phyloP scores from a whole-genome alignment of 352 stramenopile genomes.

The Globisporangium apiculatum region DNA sequence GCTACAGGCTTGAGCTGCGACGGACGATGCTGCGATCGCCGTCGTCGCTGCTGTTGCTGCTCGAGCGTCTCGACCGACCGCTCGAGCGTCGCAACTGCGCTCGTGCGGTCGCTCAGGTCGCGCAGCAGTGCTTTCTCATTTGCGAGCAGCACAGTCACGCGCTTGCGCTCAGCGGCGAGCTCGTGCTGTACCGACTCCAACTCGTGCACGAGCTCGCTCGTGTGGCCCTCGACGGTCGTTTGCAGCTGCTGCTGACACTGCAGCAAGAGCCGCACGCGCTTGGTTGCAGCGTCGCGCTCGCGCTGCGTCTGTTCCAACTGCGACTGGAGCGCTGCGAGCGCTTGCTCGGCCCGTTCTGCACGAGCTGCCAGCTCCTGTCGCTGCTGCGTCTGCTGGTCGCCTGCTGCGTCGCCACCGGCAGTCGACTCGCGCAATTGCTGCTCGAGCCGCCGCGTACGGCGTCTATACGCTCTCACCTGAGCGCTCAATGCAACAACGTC shows the following conservation, averaged over 20 bases:
- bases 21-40: not conserved
- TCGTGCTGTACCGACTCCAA: constrained; percentile 61
- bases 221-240: constrained; percentile 51
- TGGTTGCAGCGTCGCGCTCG: constrained; percentile 51
- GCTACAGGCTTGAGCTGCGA: not conserved
- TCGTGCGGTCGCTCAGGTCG: constrained; percentile 65
- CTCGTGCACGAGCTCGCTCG: constrained; percentile 52
- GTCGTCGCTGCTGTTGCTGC: constrained; percentile 14
- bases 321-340: not conserved
- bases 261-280: constrained; percentile 44
- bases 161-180: constrained; percentile 59
- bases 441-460: constrained; percentile 39
- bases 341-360: too few species aligned
- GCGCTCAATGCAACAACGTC: constrained; percentile 49
- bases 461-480: constrained; percentile 62
- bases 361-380: not conserved
- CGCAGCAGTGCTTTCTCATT: constrained; percentile 70
- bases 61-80: constrained; percentile 31
- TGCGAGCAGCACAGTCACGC: constrained; percentile 42
- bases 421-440: constrained; percentile 20
- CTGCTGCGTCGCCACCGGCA: constrained; percentile 7
- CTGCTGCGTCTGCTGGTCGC: constrained; percentile 14
- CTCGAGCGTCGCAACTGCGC: constrained; percentile 43
- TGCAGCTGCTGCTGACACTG: constrained; percentile 68
- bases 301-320: constrained; percentile 32